Percentiles rank a stretch among this genome's conserved stretches.
Conservation (phyloP, 2,329 filamentous ascomycete genomes). For the Phialocephala subalpina region DNA sequence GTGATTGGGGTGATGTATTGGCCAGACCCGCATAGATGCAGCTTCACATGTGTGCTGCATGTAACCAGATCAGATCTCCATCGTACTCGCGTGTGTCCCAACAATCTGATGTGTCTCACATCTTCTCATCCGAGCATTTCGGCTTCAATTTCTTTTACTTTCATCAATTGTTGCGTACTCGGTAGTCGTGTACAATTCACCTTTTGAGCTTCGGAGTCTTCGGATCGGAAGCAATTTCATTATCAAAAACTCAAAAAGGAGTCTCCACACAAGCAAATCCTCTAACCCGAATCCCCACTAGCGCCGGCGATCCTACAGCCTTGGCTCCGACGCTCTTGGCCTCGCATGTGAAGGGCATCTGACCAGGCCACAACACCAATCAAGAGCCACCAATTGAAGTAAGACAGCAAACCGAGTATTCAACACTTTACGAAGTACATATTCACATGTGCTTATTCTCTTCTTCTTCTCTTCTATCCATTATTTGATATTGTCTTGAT, state of each 20-base stretch:
- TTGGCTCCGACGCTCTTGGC: neutral
- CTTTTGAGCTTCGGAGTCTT: neutral
- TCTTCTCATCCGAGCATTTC: neutral
- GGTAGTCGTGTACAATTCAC: too few relatives aligned
- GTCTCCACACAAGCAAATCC: neutral
- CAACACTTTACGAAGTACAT: neutral
- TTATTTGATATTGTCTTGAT: neutral
- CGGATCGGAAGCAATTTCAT: too few relatives aligned
- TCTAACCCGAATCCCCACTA: neutral
- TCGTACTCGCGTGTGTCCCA: slow-evolving; percentile 1
- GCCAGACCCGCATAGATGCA: neutral
- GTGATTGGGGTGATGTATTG: neutral
- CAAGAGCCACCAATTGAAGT: neutral
- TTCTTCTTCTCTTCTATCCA: neutral
- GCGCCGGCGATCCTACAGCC: neutral
- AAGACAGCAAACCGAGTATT: neutral
- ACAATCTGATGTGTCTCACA: neutral
- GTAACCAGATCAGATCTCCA: neutral
- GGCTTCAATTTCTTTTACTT: neutral
- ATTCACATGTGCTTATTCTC: neutral
- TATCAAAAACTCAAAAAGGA: neutral
- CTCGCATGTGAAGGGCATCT: slow-evolving; percentile 19
- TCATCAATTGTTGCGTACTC: neutral
- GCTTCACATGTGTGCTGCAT: slow-evolving; percentile 5
- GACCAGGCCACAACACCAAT: slow-evolving; percentile 11